Evolutionary conservation across 495 filamentous ascomycete species (phyloP), one percentile per base, ranked within the genome.

Genomic region (Hypoxylon cercidicola): DNA sequence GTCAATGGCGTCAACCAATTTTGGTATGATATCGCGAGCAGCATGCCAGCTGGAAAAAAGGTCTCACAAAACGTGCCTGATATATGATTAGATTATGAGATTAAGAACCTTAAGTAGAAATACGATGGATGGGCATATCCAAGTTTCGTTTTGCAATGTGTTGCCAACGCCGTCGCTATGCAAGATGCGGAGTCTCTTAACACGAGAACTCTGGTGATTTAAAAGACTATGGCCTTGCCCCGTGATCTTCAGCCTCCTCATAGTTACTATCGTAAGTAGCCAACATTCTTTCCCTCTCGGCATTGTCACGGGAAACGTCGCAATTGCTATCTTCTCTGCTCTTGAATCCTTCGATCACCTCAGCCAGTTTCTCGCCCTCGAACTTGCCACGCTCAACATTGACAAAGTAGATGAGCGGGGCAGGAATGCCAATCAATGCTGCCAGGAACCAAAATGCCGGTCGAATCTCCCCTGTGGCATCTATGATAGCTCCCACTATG

Each of bases 381-480:
- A 80, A 79, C 74, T 88, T 92, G 0, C 95, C 95, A 34, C 95
- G 82, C 21, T 96, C 92, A n/a, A 96, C 92, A 76, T 97, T 84
- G 21, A 99, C 90, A 21, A 90, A 84, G 52, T 85, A 88, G 75
- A 98, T 93, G 18, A 98, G 75, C 5, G 93, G 92, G 30, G 93
- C 84, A 11, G 95, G 93, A 0, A 96, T 70, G 35, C 90, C 88
- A 8, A 99, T 89, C 32, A 99, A 77, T 5, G 88, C 81, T 1
- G 93, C 93, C 25, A 99, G 78, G 69, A 99, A 99, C 79, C 90
- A 90, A 72, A 99, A 99, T 1, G 94, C 93, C 28, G 93, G 93
- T 64, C 95, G 81, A 59, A 99, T 98, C 64, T 93, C 89, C 1
- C 95, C 95, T 54, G 91, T 91, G 13, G 82, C 86, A 70, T 97